Evolutionary conservation across 352 stramenopile genomes (phyloP).

Genomic region (Globisporangium spinosum): DNA sequence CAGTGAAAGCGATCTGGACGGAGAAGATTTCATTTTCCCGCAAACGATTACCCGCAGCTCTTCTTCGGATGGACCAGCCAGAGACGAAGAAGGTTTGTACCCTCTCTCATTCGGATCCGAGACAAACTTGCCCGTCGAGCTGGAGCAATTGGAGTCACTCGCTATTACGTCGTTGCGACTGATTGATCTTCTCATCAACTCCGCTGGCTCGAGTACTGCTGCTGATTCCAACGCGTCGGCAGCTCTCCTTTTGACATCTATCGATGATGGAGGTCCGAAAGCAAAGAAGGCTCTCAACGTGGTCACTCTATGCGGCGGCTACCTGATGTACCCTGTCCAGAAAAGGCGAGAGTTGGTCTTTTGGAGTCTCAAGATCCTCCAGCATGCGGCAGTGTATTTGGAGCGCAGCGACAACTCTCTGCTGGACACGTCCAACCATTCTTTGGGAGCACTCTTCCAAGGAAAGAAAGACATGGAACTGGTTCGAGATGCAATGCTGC

Average conservation of each 20-base stretch:
- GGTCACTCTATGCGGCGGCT: slow-evolving; percentile 47
- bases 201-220: not conserved
- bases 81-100: slow-evolving; percentile 20
- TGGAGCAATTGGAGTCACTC: slow-evolving; percentile 35
- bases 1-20: slow-evolving; percentile 5
- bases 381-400: slow-evolving; percentile 32
- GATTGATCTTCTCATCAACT: slow-evolving; percentile 34
- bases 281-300: slow-evolving; percentile 40
- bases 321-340: slow-evolving; percentile 43
- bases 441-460: slow-evolving; percentile 50
- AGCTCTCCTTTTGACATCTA: slow-evolving; percentile 37
- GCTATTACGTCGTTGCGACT: slow-evolving; percentile 46
- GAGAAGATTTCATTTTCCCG: slow-evolving; percentile 15
- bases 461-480: slow-evolving; percentile 34
- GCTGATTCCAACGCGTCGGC: slow-evolving; percentile 12
- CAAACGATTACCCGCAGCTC: slow-evolving; percentile 6
- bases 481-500: slow-evolving; percentile 38
- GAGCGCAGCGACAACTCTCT: slow-evolving; percentile 6
- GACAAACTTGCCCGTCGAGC: slow-evolving; percentile 11
- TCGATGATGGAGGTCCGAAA: slow-evolving; percentile 40
- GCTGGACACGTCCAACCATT: slow-evolving; percentile 29
- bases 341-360: slow-evolving; percentile 35
- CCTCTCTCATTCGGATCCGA: slow-evolving; percentile 37
- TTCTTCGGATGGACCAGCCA: slow-evolving; percentile 6
- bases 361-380: slow-evolving; percentile 50